phyloP scores from a whole-genome alignment of 345 rosid genomes.

The Eucalyptus dawsonii region DNA sequence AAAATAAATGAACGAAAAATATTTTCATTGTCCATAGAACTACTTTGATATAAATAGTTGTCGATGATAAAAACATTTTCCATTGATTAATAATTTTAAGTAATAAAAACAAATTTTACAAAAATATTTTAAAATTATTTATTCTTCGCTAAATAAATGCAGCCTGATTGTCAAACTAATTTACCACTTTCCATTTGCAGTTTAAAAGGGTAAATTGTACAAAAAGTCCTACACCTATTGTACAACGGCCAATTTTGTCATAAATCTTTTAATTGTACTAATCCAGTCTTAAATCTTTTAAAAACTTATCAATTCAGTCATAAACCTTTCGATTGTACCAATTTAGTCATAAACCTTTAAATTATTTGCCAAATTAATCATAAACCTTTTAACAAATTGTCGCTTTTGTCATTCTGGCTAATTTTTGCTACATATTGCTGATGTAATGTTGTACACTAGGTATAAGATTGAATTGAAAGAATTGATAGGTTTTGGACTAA shows the following conservation, averaged over 20 bases:
- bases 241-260: fast-evolving
- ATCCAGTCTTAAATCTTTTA: too few species aligned
- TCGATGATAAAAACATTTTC: too few species aligned
- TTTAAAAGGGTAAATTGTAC: not conserved
- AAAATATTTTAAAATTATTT: too few species aligned
- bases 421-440: fast-evolving
- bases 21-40: fast-evolving
- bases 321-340: fast-evolving
- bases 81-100: not conserved
- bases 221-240: too few species aligned
- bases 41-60: not conserved
- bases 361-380: too few species aligned
- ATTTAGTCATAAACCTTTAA: too few species aligned
- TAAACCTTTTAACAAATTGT: fast-evolving
- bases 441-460: fast-evolving
- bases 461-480: too few species aligned
- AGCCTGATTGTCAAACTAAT: fast-evolving
- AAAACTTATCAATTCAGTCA: too few species aligned
- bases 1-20: too few species aligned
- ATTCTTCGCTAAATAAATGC: fast-evolving
- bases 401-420: too few species aligned
- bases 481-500: fast-evolving
- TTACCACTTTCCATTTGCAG: not conserved
- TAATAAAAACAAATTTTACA: fast-evolving
- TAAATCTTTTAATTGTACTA: too few species aligned